These are phyloP conservation scores for Solanum hybrid DNA, from an alignment of 305 asterid genomes.

Conservation along the genomic window DNA sequence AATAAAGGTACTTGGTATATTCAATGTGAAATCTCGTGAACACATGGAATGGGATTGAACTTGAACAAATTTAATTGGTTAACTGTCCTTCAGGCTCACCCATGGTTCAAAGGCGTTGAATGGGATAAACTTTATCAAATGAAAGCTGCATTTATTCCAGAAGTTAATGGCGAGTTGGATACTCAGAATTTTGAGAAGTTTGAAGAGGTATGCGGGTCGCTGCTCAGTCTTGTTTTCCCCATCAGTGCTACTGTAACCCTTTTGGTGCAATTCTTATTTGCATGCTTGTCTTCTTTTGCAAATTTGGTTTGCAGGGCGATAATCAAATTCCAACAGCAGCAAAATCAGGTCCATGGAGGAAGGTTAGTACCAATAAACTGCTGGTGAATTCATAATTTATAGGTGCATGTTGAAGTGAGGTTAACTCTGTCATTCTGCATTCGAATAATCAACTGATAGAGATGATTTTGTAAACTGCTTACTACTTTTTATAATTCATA, in stretches of 20 bases:
- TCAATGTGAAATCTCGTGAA: background rate
- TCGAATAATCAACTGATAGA: background rate
- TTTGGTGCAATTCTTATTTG: constrained; percentile 1
- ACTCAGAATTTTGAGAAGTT: constrained; percentile 93
- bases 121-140: constrained; percentile 77
- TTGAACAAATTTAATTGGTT: background rate
- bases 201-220: constrained; percentile 55
- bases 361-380: constrained; percentile 41
- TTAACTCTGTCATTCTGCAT: background rate
- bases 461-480: background rate
- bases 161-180: constrained; percentile 86
- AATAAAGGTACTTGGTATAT: constrained; percentile 52
- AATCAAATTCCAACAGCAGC: constrained; percentile 49
- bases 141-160: constrained; percentile 93
- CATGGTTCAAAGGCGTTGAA: constrained; percentile 71
- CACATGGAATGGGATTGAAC: background rate
- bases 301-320: constrained; percentile 43
- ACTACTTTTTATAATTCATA: background rate
- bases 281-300: constrained; percentile 8
- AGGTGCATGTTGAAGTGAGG: background rate
- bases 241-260: constrained; percentile 4
- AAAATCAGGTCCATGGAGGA: constrained; percentile 96
- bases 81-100: constrained; percentile 58
- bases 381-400: background rate
- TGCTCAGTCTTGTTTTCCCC: background rate